phyloP scores from a whole-genome alignment of 176 grass and related monocot genomes.

The Eleusine coracana region DNA sequence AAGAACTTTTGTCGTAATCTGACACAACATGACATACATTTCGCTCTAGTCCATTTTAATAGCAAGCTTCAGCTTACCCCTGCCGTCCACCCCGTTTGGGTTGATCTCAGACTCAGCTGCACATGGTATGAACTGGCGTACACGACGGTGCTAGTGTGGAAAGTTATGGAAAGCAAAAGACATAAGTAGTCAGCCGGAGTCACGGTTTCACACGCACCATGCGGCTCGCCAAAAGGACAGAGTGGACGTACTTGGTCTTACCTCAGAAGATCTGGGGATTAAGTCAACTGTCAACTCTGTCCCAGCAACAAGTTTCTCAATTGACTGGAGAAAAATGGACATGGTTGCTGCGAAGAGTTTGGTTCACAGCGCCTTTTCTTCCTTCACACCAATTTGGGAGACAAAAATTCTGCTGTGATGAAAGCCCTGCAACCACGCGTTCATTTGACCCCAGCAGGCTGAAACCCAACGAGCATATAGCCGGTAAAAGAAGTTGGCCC shows the following conservation, averaged over 20 bases:
- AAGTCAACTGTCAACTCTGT: background rate
- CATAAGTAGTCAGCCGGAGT: no score
- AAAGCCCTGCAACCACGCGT: conserved; percentile 15
- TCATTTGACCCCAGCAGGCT: background rate
- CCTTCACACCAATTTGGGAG: background rate
- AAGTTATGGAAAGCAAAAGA: no score
- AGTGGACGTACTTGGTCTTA: background rate
- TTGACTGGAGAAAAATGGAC: background rate
- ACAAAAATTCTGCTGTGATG: background rate
- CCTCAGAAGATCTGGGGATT: background rate
- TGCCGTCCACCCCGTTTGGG: no score
- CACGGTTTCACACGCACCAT: no score
- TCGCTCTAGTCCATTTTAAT: no score
- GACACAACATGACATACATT: background rate
- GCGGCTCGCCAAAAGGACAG: background rate
- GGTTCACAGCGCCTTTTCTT: background rate
- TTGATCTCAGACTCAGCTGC: no score
- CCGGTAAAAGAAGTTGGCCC: conserved; percentile 7
- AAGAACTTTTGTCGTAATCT: background rate
- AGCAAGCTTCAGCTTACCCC: no score
- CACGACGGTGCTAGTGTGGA: no score
- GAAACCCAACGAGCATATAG: background rate
- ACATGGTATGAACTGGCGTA: no score
- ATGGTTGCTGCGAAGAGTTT: background rate
- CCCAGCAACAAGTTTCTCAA: background rate